Evolutionary conservation across 352 stramenopile species (phyloP).

Genomic region (Blastocystis sp.): DNA sequence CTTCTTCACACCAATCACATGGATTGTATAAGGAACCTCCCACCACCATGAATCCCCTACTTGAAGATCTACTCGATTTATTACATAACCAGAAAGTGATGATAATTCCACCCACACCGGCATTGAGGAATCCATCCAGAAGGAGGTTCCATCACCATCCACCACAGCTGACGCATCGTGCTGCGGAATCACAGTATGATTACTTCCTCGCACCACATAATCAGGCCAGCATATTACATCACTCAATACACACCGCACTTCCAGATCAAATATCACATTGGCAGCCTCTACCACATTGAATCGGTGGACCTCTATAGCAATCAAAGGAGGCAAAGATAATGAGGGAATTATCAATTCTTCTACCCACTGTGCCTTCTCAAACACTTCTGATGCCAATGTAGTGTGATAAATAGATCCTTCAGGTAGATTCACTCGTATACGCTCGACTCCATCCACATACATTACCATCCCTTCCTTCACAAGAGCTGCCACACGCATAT

Average conservation of each 20-base stretch:
- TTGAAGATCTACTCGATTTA: slow-evolving; percentile 6
- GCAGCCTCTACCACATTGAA: not conserved
- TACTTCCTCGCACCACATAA: not conserved
- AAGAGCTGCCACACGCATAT: not conserved
- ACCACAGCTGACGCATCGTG: not conserved
- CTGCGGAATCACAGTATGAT: not conserved
- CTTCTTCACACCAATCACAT: not conserved
- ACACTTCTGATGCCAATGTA: not conserved
- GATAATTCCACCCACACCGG: not conserved
- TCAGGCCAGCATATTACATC: not conserved
- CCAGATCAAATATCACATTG: not conserved
- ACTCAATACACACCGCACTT: not conserved
- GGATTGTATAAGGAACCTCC: not conserved
- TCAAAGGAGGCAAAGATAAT: not conserved
- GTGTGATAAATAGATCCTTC: not conserved
- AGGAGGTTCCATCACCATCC: not conserved
- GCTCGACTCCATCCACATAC: not conserved
- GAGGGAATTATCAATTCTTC: not conserved
- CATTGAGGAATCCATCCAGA: not conserved
- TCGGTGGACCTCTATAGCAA: slow-evolving; percentile 11
- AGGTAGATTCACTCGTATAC: slow-evolving; percentile 3
- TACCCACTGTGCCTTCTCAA: not conserved
- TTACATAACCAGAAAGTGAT: not conserved
- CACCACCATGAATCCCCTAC: not conserved
- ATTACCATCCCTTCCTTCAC: slow-evolving; percentile 7